phyloP scores from a whole-genome alignment of 1,284 basidiomycete genomes.

The Anthracocystis walkeri region DNA sequence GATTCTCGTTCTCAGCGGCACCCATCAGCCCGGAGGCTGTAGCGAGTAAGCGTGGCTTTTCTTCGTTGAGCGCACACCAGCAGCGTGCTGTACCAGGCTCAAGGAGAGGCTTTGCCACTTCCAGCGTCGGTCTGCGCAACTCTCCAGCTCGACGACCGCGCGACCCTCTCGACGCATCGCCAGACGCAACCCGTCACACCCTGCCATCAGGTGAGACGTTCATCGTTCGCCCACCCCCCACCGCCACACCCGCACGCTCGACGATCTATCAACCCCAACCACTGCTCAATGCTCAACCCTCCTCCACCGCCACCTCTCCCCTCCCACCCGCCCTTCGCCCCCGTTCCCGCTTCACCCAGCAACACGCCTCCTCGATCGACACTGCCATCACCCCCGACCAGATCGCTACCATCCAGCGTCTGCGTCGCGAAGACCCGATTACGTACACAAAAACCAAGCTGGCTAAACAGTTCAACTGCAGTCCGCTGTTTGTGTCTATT shows the following conservation, averaged over 20 bases:
- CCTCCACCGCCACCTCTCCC: conserved; percentile 6
- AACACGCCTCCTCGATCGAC: neutral
- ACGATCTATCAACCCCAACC: conserved; percentile 45
- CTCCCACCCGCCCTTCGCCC: conserved; percentile 53
- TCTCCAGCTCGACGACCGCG: conserved; percentile 62
- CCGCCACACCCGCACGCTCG: conserved; percentile 31
- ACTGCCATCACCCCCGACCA: conserved; percentile 44
- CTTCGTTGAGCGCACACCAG: conserved; percentile 1
- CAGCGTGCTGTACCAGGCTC: conserved; percentile 19
- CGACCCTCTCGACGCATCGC: conserved; percentile 59
- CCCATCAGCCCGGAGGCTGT: conserved; percentile 35
- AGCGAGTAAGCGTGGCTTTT: conserved; percentile 39
- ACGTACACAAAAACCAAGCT: conserved; percentile 52
- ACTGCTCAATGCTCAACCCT: conserved; percentile 38
- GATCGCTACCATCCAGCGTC: conserved; percentile 58
- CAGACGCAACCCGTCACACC: conserved; percentile 54
- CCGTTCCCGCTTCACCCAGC: conserved; percentile 13
- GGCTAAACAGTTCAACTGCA: conserved; percentile 60
- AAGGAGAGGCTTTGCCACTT: conserved; percentile 48
- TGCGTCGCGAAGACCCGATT: conserved; percentile 56
- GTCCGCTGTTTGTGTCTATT: conserved; percentile 60
- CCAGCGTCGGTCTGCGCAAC: conserved; percentile 49
- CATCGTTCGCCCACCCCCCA: conserved; percentile 63
- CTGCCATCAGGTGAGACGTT: conserved; percentile 62
- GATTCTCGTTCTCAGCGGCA: conserved; percentile 39